These are phyloP conservation scores for Dendrobium officinale DNA, from an alignment of 106 monocot genomes.

Conservation along the genomic window DNA sequence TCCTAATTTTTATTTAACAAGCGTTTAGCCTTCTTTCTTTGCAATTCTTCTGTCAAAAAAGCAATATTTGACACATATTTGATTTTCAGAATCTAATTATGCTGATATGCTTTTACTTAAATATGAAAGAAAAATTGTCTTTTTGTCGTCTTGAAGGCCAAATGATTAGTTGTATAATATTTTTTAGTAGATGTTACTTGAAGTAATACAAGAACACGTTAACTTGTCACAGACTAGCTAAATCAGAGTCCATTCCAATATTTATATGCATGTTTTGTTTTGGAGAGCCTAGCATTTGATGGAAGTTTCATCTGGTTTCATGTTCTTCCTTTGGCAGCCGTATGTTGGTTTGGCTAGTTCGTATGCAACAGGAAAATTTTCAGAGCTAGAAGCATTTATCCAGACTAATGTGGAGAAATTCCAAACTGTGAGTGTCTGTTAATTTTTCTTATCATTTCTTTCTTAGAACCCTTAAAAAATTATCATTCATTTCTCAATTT, in stretches of 20 bases:
- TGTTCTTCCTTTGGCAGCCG: constrained; percentile 29
- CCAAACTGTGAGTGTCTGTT: constrained; percentile 52
- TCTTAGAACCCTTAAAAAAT: not conserved
- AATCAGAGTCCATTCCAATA: not conserved
- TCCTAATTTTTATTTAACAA: too few relatives aligned
- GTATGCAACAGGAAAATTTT: constrained; percentile 52
- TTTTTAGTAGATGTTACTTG: not conserved
- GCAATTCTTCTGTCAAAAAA: too few relatives aligned
- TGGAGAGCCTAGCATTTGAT: not conserved
- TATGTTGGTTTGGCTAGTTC: constrained; percentile 68
- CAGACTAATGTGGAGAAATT: constrained; percentile 69
- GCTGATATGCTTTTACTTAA: not conserved
- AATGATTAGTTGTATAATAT: not conserved
- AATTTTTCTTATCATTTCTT: not conserved
- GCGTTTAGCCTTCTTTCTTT: too few relatives aligned
- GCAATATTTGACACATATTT: not conserved
- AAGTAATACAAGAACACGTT: not conserved
- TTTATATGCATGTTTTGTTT: not conserved
- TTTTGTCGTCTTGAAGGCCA: not conserved
- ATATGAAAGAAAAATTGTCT: not conserved
- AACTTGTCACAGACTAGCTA: not conserved
- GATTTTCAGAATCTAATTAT: not conserved
- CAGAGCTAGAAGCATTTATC: constrained; percentile 63
- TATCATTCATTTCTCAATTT: not conserved
- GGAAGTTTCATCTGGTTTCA: not conserved